These are phyloP conservation scores for Pachysandra terminalis DNA, from an alignment of 164 flowering plant genomes.

Conservation along the genomic window DNA sequence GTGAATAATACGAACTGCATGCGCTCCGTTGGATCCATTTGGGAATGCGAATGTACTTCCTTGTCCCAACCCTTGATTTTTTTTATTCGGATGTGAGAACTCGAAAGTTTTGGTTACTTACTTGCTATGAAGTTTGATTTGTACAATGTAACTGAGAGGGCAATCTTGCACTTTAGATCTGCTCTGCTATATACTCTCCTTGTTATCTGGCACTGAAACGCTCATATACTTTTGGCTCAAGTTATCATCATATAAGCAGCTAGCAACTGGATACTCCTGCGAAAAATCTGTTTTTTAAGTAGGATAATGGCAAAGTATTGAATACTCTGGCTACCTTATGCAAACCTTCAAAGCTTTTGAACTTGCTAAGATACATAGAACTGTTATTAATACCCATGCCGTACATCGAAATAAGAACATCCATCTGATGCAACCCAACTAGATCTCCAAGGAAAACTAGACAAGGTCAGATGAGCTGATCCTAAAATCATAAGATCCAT, in stretches of 20 bases:
- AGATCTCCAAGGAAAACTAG: neutral
- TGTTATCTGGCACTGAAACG: no score
- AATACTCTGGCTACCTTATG: neutral
- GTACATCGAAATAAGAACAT: neutral
- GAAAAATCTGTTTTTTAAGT: neutral
- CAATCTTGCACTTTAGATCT: neutral
- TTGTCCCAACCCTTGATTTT: neutral
- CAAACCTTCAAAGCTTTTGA: neutral
- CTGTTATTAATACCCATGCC: neutral
- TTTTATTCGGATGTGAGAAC: neutral
- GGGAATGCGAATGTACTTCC: conserved; percentile 7
- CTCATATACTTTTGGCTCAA: neutral
- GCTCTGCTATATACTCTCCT: neutral
- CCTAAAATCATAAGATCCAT: neutral
- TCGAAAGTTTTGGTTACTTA: neutral
- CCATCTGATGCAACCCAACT: neutral
- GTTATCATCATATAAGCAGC: neutral
- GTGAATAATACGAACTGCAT: neutral
- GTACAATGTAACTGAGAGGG: neutral
- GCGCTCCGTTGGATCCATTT: neutral
- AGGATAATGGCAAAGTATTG: neutral
- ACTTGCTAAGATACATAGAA: neutral
- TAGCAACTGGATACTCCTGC: neutral
- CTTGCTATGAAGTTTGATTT: neutral
- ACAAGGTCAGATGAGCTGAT: neutral